Base-by-base conservation (phyloP, 768 basidiomycete species). In the Nidula microcarpa region DNA sequence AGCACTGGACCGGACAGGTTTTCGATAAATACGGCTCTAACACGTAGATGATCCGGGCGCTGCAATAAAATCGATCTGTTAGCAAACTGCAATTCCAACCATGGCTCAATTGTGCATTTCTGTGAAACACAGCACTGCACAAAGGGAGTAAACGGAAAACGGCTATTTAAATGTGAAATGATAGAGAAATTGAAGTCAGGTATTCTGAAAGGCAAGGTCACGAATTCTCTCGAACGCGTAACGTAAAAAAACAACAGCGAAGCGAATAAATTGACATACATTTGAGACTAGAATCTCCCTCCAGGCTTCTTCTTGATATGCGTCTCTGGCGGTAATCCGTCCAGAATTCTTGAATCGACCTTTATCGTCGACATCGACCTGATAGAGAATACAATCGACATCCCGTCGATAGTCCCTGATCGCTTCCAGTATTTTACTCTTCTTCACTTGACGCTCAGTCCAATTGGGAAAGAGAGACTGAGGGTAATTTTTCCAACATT, bases 381-480 rank as follows among this genome's bases (percentile, higher is more conserved):
- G 65, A 52, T 80, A 62, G 33, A 77, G 62, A 8, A 58, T 58
- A 46, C 71, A 74, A 4, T 58, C 56, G 4, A 41, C 39, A 5
- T 61, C 52, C 10, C 51, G 59, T 50, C 67, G 50, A 53, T 74
- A 70, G 8, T 73, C 62, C 0, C 54, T 48, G 35, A 77, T 69
- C 1, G 72, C 76, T 10, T 61, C 62, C 13, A 61, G 54, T 37
- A 79, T 77, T 51, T 70, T 68, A 58, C 76, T 76, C 50, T 71
- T 71, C 36, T 57, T 56, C 3, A 75, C 69, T 55, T 84, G 82
- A 10, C 60, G 60, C 7, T 62, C 56, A 0, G 80, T 82, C 84
- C 84, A 83, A 53, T 82, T 84, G 13, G 79, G 81, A 56, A 80
- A 85, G 35, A 65, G 65, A 6, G 75, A 75, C 46, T 77, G 72